Evolutionary conservation across 148 eudicot genomes (phyloP).

Genomic region (Chenopodium suecicum): DNA sequence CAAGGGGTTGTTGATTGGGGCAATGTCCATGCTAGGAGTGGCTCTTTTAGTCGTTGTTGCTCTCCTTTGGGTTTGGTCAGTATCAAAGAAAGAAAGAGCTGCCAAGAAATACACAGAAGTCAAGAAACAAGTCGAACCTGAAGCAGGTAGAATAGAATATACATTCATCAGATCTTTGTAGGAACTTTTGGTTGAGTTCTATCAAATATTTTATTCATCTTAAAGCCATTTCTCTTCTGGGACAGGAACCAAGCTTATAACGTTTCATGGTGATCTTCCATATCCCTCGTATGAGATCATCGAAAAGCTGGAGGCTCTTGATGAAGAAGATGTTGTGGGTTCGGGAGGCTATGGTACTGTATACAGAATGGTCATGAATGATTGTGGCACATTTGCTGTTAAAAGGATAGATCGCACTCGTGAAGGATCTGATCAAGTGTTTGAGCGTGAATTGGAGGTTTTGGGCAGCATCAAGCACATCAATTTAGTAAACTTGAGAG

Average conservation of each 20-base stretch:
- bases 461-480: constrained; percentile 92
- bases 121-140: constrained; percentile 79
- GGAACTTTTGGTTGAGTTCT: not conserved
- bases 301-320: constrained; percentile 82
- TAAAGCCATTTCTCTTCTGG: constrained; percentile 3
- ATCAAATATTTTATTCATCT: not conserved
- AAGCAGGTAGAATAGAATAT: constrained; percentile 42
- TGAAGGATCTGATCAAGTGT: constrained; percentile 77
- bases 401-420: constrained; percentile 74
- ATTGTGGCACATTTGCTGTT: constrained; percentile 93
- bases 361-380: constrained; percentile 95
- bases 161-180: too few species aligned
- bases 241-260: constrained; percentile 76
- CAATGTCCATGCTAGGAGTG: constrained; percentile 56
- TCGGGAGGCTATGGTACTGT: constrained; percentile 97
- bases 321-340: constrained; percentile 83
- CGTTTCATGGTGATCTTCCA: constrained; percentile 96
- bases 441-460: constrained; percentile 87
- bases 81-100: constrained; percentile 86
- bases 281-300: constrained; percentile 86
- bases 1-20: constrained; percentile 73
- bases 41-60: constrained; percentile 55
- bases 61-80: constrained; percentile 76
- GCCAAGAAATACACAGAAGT: constrained; percentile 87
- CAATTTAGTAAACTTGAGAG: constrained; percentile 86